Conservation (phyloP, 2,329 filamentous ascomycete species). For the Colletotrichum chlorophyti region DNA sequence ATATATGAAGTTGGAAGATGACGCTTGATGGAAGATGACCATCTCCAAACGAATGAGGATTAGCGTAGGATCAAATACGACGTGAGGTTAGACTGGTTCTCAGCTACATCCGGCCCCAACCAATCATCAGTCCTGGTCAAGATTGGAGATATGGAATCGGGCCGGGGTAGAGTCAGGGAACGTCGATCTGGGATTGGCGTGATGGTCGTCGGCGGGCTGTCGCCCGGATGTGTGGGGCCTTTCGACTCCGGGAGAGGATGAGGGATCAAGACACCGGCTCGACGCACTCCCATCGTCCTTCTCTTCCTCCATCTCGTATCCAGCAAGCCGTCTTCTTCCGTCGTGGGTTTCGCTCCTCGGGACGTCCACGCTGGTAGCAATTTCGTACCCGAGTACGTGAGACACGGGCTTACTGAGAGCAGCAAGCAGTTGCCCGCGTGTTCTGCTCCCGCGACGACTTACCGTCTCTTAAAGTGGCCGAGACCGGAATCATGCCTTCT, state of each 20-base stretch:
- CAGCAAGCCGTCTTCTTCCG: no score
- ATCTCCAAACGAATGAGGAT: background rate
- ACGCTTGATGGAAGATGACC: background rate
- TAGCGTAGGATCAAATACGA: constrained; percentile 7
- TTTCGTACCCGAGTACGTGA: no score
- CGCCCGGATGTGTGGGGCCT: no score
- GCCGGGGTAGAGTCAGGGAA: background rate
- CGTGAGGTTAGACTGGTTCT: background rate
- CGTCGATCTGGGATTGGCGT: background rate
- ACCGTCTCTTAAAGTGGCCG: background rate
- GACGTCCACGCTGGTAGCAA: no score
- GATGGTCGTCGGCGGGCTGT: background rate
- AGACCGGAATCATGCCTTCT: background rate
- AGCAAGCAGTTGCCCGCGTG: no score
- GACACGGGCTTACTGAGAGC: no score
- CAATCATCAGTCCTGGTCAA: background rate
- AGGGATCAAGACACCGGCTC: no score
- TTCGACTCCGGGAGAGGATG: no score
- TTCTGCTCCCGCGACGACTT: background rate
- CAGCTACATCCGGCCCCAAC: background rate
- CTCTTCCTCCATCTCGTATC: no score
- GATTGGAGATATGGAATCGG: background rate
- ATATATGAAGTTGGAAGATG: background rate
- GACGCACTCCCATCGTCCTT: no score
- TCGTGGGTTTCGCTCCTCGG: no score